A percentile compares a stretch with the other conserved stretches of the same genome.
Conservation (phyloP, 1,139 yeast genomes). For the Kazachstania sp. region DNA sequence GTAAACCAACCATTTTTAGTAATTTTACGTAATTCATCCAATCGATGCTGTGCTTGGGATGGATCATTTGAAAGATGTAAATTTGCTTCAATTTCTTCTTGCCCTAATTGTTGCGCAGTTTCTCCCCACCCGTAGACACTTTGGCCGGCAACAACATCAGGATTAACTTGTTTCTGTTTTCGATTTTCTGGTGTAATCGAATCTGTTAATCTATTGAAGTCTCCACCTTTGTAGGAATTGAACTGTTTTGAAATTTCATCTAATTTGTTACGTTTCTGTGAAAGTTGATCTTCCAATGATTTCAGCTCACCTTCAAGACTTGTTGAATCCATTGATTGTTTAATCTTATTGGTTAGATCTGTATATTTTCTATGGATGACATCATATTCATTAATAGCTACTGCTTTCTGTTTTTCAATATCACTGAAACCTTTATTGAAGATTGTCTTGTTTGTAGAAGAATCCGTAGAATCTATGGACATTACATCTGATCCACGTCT, state of each 20-base stretch:
- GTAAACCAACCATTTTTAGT: constrained; percentile 25
- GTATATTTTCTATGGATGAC: constrained; percentile 21
- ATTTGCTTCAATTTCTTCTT: constrained; percentile 34
- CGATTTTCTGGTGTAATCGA: constrained; percentile 19
- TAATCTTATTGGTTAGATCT: constrained; percentile 14
- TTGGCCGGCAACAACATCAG: constrained; percentile 24
- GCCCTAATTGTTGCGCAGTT: constrained; percentile 35
- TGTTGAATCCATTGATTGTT: neutral
- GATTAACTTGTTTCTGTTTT: neutral
- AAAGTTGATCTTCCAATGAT: constrained; percentile 9
- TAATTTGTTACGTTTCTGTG: constrained; percentile 16
- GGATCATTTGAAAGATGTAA: constrained; percentile 2
- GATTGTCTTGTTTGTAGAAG: neutral
- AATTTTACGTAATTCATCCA: constrained; percentile 20
- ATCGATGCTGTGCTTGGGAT: constrained; percentile 12
- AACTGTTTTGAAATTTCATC: constrained; percentile 21
- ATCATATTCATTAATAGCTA: constrained; percentile 27
- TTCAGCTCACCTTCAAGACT: neutral
- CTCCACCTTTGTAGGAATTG: constrained; percentile 12
- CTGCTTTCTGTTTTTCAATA: constrained; percentile 28
- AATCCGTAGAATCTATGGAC: neutral
- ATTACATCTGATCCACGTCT: neutral
- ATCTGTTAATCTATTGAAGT: constrained; percentile 25
- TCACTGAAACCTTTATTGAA: constrained; percentile 29
- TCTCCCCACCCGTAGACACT: constrained; percentile 39